These are phyloP conservation scores for Colletotrichum tropicicola DNA, from an alignment of 2,329 filamentous ascomycete species.

Conservation along the genomic window DNA sequence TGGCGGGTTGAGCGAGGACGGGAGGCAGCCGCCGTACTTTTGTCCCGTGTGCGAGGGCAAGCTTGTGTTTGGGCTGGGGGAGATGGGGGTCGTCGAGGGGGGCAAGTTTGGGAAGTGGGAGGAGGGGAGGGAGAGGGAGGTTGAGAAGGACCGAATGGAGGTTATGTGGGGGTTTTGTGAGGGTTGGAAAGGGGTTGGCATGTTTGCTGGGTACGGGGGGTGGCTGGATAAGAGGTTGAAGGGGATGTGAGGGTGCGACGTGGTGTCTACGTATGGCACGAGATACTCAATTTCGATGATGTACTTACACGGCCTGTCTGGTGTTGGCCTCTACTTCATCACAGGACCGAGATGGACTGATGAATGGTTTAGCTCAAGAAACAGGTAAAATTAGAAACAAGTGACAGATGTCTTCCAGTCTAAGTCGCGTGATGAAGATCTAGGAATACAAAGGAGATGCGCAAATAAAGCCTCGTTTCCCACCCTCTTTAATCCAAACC, in stretches of 20 bases:
- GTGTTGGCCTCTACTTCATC: too few relatives aligned
- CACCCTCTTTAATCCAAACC: too few relatives aligned
- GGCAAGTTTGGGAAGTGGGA: conserved; percentile 33
- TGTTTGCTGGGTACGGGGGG: conserved; percentile 55
- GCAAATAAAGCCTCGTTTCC: too few relatives aligned
- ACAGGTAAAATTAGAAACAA: too few relatives aligned
- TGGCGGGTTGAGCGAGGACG: conserved; percentile 64
- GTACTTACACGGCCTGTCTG: too few relatives aligned
- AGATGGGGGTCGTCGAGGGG: conserved; percentile 34
- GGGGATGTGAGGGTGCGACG: background rate
- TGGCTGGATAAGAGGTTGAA: conserved; percentile 46
- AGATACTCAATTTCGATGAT: too few relatives aligned
- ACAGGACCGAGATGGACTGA: too few relatives aligned
- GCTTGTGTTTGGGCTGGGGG: conserved; percentile 45
- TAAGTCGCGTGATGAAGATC: too few relatives aligned
- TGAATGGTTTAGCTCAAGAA: too few relatives aligned
- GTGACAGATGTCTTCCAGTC: too few relatives aligned
- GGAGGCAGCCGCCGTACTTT: conserved; percentile 69
- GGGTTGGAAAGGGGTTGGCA: conserved; percentile 45
- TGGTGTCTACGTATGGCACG: too few relatives aligned
- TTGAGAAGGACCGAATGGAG: conserved; percentile 17
- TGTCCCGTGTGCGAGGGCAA: conserved; percentile 69
- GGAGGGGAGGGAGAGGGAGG: background rate
- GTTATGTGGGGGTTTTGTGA: conserved; percentile 52
- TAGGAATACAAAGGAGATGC: too few relatives aligned